phyloP scores from a whole-genome alignment of 805 yeast genomes.

The Pichia thaimueangensis region DNA sequence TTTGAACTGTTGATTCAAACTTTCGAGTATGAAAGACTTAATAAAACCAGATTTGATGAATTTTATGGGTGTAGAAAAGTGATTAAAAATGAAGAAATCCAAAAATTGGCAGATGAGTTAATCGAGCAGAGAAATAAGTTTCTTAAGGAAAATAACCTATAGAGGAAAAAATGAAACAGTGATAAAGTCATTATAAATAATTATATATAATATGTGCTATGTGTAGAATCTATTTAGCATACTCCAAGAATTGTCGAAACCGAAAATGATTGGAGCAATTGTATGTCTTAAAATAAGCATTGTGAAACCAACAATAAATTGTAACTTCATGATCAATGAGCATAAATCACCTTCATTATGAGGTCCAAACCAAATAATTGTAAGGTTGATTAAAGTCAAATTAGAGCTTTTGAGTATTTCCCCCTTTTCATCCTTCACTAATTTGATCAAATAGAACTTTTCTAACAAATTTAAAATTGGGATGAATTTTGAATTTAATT shows the following conservation, averaged over 20 bases:
- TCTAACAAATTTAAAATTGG: conserved; percentile 41
- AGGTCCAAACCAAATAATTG: conserved; percentile 85
- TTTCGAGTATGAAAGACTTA: conserved; percentile 72
- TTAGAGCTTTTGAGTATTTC: conserved; percentile 52
- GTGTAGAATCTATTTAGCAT: conserved; percentile 28
- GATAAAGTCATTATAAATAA: not conserved
- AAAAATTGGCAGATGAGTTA: conserved; percentile 58
- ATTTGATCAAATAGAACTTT: conserved; percentile 42
- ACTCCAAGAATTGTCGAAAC: conserved; percentile 67
- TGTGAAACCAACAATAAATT: conserved; percentile 56
- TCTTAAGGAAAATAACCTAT: conserved; percentile 24
- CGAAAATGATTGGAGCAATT: conserved; percentile 80
- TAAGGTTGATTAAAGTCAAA: conserved; percentile 80
- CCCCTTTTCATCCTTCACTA: conserved; percentile 25
- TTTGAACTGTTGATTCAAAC: conserved; percentile 79
- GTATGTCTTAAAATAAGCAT: conserved; percentile 75
- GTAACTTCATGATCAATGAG: conserved; percentile 48
- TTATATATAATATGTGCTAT: not conserved
- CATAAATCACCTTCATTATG: conserved; percentile 78
- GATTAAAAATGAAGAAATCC: conserved; percentile 68
- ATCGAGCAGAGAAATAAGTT: conserved; percentile 39
- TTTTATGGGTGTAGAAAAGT: conserved; percentile 57
- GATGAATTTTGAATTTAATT: conserved; percentile 23
- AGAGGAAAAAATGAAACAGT: too few relatives aligned
- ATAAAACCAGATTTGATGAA: conserved; percentile 56